Evolutionary conservation across 2,329 filamentous ascomycete species (phyloP).

Genomic region (Calonectria montana): DNA sequence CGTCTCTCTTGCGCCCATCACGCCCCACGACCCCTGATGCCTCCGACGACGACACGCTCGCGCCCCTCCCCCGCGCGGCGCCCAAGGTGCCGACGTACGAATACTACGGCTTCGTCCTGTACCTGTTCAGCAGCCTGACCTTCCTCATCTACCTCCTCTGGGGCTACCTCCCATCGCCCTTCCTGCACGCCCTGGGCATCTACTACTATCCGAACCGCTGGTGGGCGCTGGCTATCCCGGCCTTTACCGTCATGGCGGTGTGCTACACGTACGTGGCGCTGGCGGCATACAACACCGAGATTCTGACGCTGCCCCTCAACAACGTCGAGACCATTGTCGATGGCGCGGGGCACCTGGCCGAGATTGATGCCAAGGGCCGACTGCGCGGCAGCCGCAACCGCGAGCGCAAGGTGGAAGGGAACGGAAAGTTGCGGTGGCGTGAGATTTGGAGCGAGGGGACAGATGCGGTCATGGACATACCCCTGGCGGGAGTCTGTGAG

Average conservation of each 20-base stretch:
- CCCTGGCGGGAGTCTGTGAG: conserved; percentile 93
- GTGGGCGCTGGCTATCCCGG: conserved; percentile 95
- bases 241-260: conserved; percentile 88
- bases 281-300: conserved; percentile 89
- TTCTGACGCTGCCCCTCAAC: conserved; percentile 82
- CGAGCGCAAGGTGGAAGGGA: conserved; percentile 51
- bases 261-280: conserved; percentile 96
- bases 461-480: conserved; percentile 97
- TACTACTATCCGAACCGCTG: conserved; percentile 97
- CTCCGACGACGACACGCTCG: conserved; percentile 88
- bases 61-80: conserved; percentile 85
- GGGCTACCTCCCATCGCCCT: conserved; percentile 92
- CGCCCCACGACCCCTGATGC: conserved; percentile 94
- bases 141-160: conserved; percentile 82
- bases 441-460: conserved; percentile 91
- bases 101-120: conserved; percentile 98
- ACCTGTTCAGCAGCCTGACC: conserved; percentile 85
- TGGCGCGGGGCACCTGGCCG: conserved; percentile 86
- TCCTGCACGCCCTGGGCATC: conserved; percentile 92
- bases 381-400: conserved; percentile 52
- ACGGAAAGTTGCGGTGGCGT: conserved; percentile 74
- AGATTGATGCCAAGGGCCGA: conserved; percentile 77
- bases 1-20: conserved; percentile 88
- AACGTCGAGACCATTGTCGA: conserved; percentile 93
- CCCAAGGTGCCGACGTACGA: conserved; percentile 99